Evolutionary conservation across 2,329 filamentous ascomycete species (phyloP).

Genomic region (Colletotrichum sublineola): DNA sequence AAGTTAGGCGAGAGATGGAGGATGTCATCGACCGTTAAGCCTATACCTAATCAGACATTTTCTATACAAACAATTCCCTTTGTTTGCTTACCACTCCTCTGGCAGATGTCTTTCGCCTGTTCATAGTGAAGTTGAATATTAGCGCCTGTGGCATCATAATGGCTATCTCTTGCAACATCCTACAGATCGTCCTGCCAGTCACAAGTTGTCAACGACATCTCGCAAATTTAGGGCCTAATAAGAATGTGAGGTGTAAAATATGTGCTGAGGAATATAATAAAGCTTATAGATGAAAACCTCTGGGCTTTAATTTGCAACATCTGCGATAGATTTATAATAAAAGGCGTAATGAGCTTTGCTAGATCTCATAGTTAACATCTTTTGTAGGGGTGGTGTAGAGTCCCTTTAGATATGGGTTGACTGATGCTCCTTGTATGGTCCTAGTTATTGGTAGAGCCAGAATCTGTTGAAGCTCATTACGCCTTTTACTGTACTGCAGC

Average conservation of each 20-base stretch:
- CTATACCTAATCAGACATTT: neutral
- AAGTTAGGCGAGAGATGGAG: too few species aligned
- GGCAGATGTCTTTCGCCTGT: conserved; percentile 10
- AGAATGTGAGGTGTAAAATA: neutral
- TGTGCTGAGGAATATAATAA: neutral
- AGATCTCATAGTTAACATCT: too few species aligned
- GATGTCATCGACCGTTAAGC: neutral
- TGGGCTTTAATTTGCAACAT: neutral
- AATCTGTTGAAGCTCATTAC: too few species aligned
- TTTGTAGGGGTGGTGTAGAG: too few species aligned
- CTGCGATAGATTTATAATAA: neutral
- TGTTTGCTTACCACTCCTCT: neutral
- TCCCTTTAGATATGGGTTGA: too few species aligned
- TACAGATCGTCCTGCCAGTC: neutral
- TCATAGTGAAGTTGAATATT: conserved; percentile 9
- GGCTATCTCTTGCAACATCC: neutral
- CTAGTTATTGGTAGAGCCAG: too few species aligned
- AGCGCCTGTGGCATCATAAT: neutral
- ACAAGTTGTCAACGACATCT: neutral
- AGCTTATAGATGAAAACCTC: neutral
- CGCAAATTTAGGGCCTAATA: neutral
- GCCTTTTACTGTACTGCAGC: too few species aligned
- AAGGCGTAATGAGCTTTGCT: too few species aligned
- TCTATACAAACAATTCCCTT: neutral
- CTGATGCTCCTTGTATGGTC: too few species aligned